A percentile compares a stretch with the other conserved stretches of the same genome.
Evolutionary conservation across 441 rosid genomes (phyloP).

Genomic region (Corymbia calophylla): DNA sequence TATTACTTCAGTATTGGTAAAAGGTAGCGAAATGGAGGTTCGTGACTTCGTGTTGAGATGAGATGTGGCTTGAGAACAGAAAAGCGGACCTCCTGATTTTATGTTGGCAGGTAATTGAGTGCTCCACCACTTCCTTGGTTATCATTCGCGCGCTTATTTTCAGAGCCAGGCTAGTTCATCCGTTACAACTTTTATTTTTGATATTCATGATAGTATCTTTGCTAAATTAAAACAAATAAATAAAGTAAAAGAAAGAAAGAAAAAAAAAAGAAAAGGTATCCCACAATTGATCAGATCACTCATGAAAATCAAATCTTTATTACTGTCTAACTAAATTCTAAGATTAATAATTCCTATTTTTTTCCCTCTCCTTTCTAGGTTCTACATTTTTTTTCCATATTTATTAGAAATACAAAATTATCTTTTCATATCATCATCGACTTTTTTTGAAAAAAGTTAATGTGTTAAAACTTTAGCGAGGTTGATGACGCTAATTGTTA

Average conservation of each 20-base stretch:
- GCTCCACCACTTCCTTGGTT: neutral
- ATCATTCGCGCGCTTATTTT: neutral
- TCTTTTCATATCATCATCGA: too few relatives aligned
- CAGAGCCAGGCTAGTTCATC: neutral
- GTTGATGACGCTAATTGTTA: accelerated
- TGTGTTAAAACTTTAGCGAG: accelerated
- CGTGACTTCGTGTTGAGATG: neutral
- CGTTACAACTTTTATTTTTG: neutral
- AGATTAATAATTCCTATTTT: neutral
- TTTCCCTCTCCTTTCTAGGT: accelerated
- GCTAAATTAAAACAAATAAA: too few relatives aligned
- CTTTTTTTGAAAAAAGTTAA: accelerated
- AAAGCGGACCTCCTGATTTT: neutral
- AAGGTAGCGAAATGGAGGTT: neutral
- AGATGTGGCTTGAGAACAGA: neutral
- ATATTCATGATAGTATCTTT: too few relatives aligned
- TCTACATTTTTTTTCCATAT: too few relatives aligned
- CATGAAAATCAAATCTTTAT: neutral
- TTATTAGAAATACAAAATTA: accelerated
- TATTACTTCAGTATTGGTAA: neutral
- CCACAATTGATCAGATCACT: neutral
- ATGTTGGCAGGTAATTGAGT: neutral
- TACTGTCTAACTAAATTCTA: neutral
- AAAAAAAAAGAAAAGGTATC: neutral
- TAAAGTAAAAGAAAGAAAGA: too few relatives aligned